These are phyloP conservation scores for Encephalitozoon romaleae DNA, from an alignment of 371 early-diverging fungal species.

Conservation along the genomic window DNA sequence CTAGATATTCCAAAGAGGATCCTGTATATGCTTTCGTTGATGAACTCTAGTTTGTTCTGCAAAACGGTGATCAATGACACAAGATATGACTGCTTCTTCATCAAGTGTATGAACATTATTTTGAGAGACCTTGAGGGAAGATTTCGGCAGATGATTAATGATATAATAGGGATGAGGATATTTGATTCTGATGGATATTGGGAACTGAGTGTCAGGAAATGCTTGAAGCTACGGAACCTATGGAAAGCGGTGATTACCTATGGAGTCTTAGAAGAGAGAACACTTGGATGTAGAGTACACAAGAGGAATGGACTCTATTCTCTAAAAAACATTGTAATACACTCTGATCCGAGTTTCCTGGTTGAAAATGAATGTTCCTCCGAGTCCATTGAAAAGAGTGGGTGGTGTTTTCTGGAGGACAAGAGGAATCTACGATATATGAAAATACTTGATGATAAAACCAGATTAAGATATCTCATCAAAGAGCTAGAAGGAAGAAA, in stretches of 20 bases:
- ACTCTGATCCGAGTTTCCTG: not conserved
- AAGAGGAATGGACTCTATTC: slow-evolving; percentile 1
- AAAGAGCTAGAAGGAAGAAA: not conserved
- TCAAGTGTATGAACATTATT: not conserved
- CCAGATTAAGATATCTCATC: not conserved
- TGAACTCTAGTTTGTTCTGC: not conserved
- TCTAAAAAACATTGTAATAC: not conserved
- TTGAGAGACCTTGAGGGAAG: not conserved
- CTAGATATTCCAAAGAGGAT: not conserved
- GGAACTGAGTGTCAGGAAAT: not conserved
- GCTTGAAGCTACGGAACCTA: not conserved
- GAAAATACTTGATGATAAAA: not conserved
- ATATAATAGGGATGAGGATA: not conserved
- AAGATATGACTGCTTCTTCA: slow-evolving; percentile 7
- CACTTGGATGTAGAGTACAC: not conserved
- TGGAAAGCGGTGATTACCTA: not conserved
- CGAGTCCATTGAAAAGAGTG: not conserved
- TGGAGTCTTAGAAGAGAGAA: not conserved
- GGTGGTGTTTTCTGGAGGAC: not conserved
- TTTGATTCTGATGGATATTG: not conserved
- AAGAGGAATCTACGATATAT: not conserved
- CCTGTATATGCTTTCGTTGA: not conserved
- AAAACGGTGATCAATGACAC: not conserved
- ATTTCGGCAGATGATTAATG: not conserved
- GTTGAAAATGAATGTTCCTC: not conserved